A percentile compares a stretch with the other conserved stretches of the same genome.
phyloP scores from a whole-genome alignment of 1,139 yeast species.

The Yamadazyma aaseri region DNA sequence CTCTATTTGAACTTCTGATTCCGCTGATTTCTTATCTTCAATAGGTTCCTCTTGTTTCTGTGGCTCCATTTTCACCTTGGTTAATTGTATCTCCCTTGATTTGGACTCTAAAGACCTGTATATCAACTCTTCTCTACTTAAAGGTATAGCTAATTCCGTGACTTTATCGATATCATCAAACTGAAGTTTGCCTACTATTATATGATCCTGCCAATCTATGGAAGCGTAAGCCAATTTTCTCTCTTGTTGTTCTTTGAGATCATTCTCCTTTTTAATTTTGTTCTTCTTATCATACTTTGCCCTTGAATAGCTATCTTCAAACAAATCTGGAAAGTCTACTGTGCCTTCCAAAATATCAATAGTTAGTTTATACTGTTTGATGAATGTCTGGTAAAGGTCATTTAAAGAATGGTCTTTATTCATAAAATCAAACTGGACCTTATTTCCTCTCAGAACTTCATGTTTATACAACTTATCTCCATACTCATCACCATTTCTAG shows the following conservation, averaged over 20 bases:
- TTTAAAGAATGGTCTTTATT: slow-evolving; percentile 61
- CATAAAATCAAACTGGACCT: slow-evolving; percentile 69
- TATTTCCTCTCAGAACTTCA: slow-evolving; percentile 34
- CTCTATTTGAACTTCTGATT: neutral
- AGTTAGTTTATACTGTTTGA: slow-evolving; percentile 55
- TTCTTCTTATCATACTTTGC: slow-evolving; percentile 54
- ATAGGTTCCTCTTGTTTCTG: slow-evolving; percentile 4
- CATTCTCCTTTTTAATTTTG: slow-evolving; percentile 21
- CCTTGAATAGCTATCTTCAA: slow-evolving; percentile 52
- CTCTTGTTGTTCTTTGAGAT: slow-evolving; percentile 35
- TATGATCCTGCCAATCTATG: slow-evolving; percentile 87
- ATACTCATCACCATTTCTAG: slow-evolving; percentile 52
- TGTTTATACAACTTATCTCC: slow-evolving; percentile 35
- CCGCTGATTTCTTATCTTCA: slow-evolving; percentile 1
- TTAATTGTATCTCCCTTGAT: slow-evolving; percentile 19
- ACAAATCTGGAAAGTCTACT: slow-evolving; percentile 25
- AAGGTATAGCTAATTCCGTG: slow-evolving; percentile 60
- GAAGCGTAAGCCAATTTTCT: slow-evolving; percentile 60
- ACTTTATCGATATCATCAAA: slow-evolving; percentile 67
- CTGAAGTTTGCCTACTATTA: slow-evolving; percentile 64
- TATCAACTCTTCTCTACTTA: slow-evolving; percentile 58
- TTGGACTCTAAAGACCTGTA: slow-evolving; percentile 55
- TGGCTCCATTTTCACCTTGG: slow-evolving; percentile 6
- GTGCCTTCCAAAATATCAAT: slow-evolving; percentile 18
- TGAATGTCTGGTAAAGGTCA: slow-evolving; percentile 46